A percentile compares a stretch with the other conserved stretches of the same genome.
These are phyloP conservation scores for Bryoglossum gracile DNA, from an alignment of 495 filamentous ascomycete genomes.

Conservation along the genomic window DNA sequence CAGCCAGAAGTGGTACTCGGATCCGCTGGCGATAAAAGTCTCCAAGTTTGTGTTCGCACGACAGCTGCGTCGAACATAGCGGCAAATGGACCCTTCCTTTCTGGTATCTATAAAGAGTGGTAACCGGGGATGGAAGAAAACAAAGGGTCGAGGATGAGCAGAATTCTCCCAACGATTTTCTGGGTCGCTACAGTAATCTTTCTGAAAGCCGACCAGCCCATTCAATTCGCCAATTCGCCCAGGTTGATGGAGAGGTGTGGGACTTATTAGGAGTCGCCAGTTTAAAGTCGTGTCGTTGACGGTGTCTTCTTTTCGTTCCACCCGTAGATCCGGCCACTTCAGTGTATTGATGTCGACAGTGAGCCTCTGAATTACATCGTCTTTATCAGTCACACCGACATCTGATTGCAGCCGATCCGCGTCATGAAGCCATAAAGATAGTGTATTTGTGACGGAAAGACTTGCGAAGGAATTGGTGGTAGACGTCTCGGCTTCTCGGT, in stretches of 20 bases:
- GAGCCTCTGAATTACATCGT: slow-evolving; percentile 42
- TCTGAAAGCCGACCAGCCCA: slow-evolving; percentile 73
- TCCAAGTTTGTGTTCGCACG: slow-evolving; percentile 75
- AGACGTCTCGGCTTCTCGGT: slow-evolving; percentile 44
- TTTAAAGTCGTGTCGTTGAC: slow-evolving; percentile 39
- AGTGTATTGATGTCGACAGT: slow-evolving; percentile 30
- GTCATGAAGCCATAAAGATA: slow-evolving; percentile 68
- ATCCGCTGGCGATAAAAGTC: slow-evolving; percentile 66
- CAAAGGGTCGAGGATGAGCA: slow-evolving; percentile 74
- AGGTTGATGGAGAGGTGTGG: slow-evolving; percentile 49
- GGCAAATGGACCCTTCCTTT: slow-evolving; percentile 70
- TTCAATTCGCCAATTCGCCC: slow-evolving; percentile 78
- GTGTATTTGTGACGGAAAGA: slow-evolving; percentile 56
- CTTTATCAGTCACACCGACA: slow-evolving; percentile 32
- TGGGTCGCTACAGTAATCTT: slow-evolving; percentile 65
- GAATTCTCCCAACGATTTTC: slow-evolving; percentile 69
- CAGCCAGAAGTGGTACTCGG: slow-evolving; percentile 83
- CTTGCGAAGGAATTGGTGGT: slow-evolving; percentile 55
- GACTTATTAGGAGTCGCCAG: slow-evolving; percentile 68
- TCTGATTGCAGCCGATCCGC: slow-evolving; percentile 41
- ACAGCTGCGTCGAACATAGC: slow-evolving; percentile 85
- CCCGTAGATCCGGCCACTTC: slow-evolving; percentile 32
- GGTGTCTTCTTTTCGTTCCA: slow-evolving; percentile 39
- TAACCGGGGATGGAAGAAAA: slow-evolving; percentile 74
- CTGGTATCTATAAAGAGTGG: slow-evolving; percentile 90